phyloP scores from a whole-genome alignment of 257 asterid species.

The Petunia secreta region DNA sequence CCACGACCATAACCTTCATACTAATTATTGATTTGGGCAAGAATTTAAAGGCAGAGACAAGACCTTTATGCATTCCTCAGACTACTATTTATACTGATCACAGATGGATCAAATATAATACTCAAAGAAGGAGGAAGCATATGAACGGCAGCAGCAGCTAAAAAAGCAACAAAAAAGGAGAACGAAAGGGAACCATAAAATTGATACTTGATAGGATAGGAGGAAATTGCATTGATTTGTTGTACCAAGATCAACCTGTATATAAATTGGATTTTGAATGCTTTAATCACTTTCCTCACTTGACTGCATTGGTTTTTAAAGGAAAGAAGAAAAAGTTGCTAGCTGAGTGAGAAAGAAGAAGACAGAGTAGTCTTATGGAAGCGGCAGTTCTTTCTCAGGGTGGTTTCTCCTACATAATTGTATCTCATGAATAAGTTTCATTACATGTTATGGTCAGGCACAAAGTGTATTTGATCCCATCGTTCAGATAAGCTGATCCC shows the following conservation, averaged over 20 bases:
- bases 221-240: constrained; percentile 1
- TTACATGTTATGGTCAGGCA: background rate
- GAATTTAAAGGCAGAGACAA: background rate
- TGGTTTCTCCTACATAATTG: background rate
- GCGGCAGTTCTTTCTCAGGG: background rate
- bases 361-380: background rate
- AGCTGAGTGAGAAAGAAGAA: background rate
- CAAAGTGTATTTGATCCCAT: background rate
- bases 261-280: background rate
- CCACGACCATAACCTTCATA: constrained; percentile 14
- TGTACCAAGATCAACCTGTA: background rate
- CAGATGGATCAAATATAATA: background rate
- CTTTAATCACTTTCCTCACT: background rate
- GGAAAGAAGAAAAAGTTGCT: constrained; percentile 7
- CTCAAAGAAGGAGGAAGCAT: constrained; percentile 9
- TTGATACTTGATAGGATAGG: background rate
- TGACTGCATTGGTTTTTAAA: background rate
- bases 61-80: constrained; percentile 22
- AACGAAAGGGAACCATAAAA: background rate
- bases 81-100: background rate
- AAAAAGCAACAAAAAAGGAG: background rate
- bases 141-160: constrained; percentile 4
- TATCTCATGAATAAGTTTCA: background rate
- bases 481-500: background rate
- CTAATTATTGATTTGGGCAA: background rate